A percentile compares a stretch with the other conserved stretches of the same genome.
Evolutionary conservation across 345 rosid genomes (phyloP).

Genomic region (Passiflora organensis): DNA sequence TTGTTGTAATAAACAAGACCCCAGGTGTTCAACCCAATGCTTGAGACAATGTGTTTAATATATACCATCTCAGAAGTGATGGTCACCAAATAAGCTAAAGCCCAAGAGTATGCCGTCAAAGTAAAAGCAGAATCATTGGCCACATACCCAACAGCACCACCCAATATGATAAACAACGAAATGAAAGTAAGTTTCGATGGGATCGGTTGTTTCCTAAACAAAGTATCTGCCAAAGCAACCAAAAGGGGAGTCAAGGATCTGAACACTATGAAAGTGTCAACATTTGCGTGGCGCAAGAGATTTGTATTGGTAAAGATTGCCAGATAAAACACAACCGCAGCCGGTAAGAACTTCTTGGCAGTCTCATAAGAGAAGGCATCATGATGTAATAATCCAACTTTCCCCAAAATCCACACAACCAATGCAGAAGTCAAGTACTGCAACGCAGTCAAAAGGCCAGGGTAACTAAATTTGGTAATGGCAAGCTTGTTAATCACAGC

Average conservation of each 20-base stretch:
- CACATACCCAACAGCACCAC: conserved; percentile 91
- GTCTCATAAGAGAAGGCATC: conserved; percentile 68
- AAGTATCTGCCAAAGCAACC: conserved; percentile 85
- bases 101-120: conserved; percentile 92
- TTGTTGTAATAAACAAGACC: conserved; percentile 90
- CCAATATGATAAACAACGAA: conserved; percentile 61
- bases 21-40: conserved; percentile 94
- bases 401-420: conserved; percentile 83
- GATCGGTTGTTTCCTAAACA: conserved; percentile 72
- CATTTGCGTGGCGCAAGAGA: conserved; percentile 96
- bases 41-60: conserved; percentile 94
- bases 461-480: conserved; percentile 81
- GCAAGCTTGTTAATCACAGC: conserved; percentile 95
- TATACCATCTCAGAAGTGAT: conserved; percentile 97
- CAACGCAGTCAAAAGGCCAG: conserved; percentile 84
- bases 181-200: conserved; percentile 76
- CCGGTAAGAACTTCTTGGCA: conserved; percentile 97
- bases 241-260: conserved; percentile 88
- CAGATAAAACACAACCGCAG: conserved; percentile 83
- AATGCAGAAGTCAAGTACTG: conserved; percentile 77
- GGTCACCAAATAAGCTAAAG: conserved; percentile 77
- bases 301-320: conserved; percentile 96
- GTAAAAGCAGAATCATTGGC: conserved; percentile 84
- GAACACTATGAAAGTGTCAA: conserved; percentile 90
- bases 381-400: conserved; percentile 69